Conservation (phyloP, 257 asterid genomes). For the Scutellaria galericulata region DNA sequence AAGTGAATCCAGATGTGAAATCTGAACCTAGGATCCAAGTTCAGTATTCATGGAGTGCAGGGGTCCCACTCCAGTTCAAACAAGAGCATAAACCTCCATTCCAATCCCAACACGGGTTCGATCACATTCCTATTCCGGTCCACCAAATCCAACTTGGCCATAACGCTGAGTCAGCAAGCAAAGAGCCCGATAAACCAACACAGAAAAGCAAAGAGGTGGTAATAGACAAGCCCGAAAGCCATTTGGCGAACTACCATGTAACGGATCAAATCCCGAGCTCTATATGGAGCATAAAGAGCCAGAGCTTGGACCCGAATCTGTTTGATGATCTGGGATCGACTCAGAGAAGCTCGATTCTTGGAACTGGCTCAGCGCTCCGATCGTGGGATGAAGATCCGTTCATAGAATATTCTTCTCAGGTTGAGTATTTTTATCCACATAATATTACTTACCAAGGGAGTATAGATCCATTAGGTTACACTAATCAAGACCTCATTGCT, state of each 20-base stretch:
- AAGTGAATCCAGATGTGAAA: conserved; percentile 43
- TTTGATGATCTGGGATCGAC: conserved; percentile 43
- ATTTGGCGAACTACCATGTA: conserved; percentile 19
- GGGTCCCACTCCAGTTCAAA: conserved; percentile 45
- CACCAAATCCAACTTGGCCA: conserved; percentile 31
- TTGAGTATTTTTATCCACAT: conserved; percentile 41
- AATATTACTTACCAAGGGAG: conserved; percentile 32
- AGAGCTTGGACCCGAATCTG: conserved; percentile 41
- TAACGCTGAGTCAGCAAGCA: conserved; percentile 29
- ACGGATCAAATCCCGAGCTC: conserved; percentile 42
- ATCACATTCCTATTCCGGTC: conserved; percentile 39
- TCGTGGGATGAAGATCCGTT: conserved; percentile 53
- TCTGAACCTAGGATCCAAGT: conserved; percentile 41
- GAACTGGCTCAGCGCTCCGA: conserved; percentile 43
- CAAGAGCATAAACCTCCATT: conserved; percentile 42
- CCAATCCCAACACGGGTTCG: conserved; percentile 36
- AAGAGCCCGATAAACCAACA: conserved; percentile 30
- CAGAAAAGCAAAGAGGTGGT: not conserved
- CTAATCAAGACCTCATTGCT: conserved; percentile 44
- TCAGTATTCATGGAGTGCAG: conserved; percentile 49
- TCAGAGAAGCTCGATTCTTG: conserved; percentile 41
- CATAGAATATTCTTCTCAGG: conserved; percentile 39
- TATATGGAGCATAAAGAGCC: conserved; percentile 48
- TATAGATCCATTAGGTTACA: conserved; percentile 45
- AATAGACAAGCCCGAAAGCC: conserved; percentile 42